Evolutionary conservation across 2,329 filamentous ascomycete species (phyloP).

Genomic region (Saccharata proteae): DNA sequence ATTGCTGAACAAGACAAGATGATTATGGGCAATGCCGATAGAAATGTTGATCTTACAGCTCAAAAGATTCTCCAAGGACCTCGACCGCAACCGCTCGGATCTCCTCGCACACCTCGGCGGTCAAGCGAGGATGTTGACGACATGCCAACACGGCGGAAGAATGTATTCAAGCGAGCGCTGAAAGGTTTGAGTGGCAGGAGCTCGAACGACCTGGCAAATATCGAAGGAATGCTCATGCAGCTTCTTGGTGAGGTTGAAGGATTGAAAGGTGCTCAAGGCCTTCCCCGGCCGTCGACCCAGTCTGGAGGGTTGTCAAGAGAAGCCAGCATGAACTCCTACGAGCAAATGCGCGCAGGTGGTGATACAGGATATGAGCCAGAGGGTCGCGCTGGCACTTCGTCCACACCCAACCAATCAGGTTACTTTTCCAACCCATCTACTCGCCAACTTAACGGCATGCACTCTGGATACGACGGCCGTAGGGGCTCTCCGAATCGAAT

Average conservation of each 20-base stretch:
- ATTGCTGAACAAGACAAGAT: constrained; percentile 82
- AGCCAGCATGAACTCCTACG: constrained; percentile 53
- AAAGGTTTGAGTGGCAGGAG: constrained; percentile 83
- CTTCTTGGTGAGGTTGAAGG: constrained; percentile 83
- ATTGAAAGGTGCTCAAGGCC: constrained; percentile 30
- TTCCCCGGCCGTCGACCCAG: constrained; percentile 13
- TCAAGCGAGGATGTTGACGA: constrained; percentile 44
- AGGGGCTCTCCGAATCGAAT: constrained; percentile 63
- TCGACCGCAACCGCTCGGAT: constrained; percentile 62
- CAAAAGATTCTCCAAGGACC: constrained; percentile 77
- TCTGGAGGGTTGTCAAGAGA: constrained; percentile 20
- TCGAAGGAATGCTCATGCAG: constrained; percentile 61
- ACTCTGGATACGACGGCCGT: constrained; percentile 40
- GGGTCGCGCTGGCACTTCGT: constrained; percentile 63
- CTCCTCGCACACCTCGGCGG: constrained; percentile 45
- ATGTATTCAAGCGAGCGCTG: constrained; percentile 86
- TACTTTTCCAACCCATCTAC: constrained; percentile 51
- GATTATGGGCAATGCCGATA: constrained; percentile 76
- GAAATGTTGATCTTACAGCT: constrained; percentile 74
- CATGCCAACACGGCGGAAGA: constrained; percentile 67
- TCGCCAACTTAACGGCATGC: constrained; percentile 28
- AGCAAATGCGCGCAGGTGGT: constrained; percentile 57
- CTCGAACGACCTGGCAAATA: constrained; percentile 73
- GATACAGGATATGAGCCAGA: constrained; percentile 73
- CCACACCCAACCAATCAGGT: constrained; percentile 63